These are phyloP conservation scores for Hymenochaete sp. DNA, from an alignment of 1,284 basidiomycete genomes.

Conservation along the genomic window DNA sequence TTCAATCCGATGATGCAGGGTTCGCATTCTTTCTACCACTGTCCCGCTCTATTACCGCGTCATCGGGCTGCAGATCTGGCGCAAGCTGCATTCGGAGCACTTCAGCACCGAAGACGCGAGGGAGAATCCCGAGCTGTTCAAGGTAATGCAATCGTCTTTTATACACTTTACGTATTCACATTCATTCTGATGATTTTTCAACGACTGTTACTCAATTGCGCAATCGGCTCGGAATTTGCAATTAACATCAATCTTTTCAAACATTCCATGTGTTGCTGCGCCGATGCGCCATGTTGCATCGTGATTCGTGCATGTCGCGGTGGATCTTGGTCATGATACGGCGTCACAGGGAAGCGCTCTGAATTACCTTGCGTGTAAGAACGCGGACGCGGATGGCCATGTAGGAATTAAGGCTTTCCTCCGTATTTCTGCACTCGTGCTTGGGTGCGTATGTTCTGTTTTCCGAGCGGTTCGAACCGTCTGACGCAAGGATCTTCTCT, in stretches of 20 bases:
- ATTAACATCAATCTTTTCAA: no score
- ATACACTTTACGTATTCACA: no score
- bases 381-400: not conserved
- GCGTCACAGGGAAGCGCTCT: not conserved
- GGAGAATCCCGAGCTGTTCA: not conserved
- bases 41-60: not conserved
- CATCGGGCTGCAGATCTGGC: not conserved
- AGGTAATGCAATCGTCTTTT: not conserved
- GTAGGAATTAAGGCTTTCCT: not conserved
- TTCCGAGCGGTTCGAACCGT: not conserved
- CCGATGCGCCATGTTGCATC: no score
- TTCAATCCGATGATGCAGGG: not conserved
- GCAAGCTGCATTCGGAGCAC: not conserved
- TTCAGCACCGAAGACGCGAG: not conserved
- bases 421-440: not conserved
- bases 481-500: not conserved
- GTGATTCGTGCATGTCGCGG: no score
- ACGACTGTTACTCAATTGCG: no score
- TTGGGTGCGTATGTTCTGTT: not conserved
- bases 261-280: no score
- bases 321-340: no score
- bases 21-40: not conserved
- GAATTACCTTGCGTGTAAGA: not conserved
- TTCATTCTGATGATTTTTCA: no score
- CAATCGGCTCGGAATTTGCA: no score